Conservation (phyloP, 2,329 filamentous ascomycete species). For the Penicillium sp. region DNA sequence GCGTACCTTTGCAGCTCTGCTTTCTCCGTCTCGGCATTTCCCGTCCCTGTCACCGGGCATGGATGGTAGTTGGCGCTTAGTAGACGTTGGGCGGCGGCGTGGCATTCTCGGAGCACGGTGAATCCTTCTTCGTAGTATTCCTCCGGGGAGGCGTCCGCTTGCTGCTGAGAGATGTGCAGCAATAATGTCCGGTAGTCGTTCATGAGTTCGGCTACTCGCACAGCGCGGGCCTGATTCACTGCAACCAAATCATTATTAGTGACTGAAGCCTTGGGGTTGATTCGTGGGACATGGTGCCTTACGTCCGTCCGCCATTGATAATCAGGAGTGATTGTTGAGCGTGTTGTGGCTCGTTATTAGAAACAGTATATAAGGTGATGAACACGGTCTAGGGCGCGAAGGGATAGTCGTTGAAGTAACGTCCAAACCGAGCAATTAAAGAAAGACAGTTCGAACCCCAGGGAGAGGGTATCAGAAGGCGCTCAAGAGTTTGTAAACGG, state of each 20-base stretch:
- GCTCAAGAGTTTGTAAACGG: constrained; percentile 9
- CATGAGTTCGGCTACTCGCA: constrained; percentile 65
- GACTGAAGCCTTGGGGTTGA: neutral
- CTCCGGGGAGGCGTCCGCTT: constrained; percentile 53
- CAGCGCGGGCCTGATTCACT: constrained; percentile 66
- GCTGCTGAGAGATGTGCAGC: constrained; percentile 59
- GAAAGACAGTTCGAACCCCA: neutral
- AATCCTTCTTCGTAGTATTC: constrained; percentile 63
- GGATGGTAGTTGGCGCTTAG: constrained; percentile 56
- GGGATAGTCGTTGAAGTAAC: constrained; percentile 5
- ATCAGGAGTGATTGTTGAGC: neutral
- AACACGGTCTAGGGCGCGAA: constrained; percentile 5
- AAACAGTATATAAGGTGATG: neutral
- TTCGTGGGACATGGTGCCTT: constrained; percentile 29
- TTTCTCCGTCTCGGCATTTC: constrained; percentile 57
- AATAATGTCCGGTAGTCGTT: constrained; percentile 65
- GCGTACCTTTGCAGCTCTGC: constrained; percentile 57
- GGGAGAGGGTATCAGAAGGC: constrained; percentile 9
- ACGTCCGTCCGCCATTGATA: constrained; percentile 60
- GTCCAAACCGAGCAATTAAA: constrained; percentile 6
- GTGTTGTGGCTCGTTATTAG: neutral
- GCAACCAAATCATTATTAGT: constrained; percentile 13
- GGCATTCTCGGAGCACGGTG: constrained; percentile 58
- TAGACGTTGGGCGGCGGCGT: constrained; percentile 57
- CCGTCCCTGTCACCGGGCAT: constrained; percentile 43